phyloP scores from a whole-genome alignment of 495 filamentous ascomycete species.

The Penicillium coprophilum region DNA sequence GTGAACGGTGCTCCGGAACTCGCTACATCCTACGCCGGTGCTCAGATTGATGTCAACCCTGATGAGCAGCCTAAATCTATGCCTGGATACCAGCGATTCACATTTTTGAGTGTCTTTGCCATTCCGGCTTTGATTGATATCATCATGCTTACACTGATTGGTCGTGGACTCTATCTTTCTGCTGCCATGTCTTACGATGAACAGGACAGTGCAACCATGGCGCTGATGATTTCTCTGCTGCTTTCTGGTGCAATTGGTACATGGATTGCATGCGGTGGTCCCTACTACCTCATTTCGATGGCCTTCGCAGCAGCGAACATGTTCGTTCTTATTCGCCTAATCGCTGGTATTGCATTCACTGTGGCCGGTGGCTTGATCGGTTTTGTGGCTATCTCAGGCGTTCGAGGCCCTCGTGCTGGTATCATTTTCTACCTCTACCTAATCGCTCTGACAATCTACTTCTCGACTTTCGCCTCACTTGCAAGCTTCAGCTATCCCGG shows the following conservation, averaged over 20 bases:
- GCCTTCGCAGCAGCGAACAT: constrained; percentile 61
- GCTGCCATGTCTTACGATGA: constrained; percentile 52
- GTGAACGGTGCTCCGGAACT: constrained; percentile 50
- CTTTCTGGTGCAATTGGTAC: constrained; percentile 58
- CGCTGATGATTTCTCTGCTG: constrained; percentile 57
- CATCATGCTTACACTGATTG: constrained; percentile 54
- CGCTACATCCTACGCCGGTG: constrained; percentile 53
- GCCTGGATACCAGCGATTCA: constrained; percentile 53
- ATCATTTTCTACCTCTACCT: constrained; percentile 54
- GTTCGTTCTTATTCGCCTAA: constrained; percentile 57
- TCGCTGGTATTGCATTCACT: constrained; percentile 58
- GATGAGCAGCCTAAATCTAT: constrained; percentile 44
- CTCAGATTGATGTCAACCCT: constrained; percentile 57
- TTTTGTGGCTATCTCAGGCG: constrained; percentile 47
- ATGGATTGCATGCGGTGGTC: constrained; percentile 58
- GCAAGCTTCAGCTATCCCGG: constrained; percentile 59
- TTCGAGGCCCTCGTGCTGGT: constrained; percentile 39
- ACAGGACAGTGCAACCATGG: constrained; percentile 53
- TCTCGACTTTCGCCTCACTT: constrained; percentile 50
- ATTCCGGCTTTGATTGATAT: constrained; percentile 62
- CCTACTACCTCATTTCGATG: constrained; percentile 60
- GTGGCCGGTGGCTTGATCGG: constrained; percentile 48
- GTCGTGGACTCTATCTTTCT: constrained; percentile 58
- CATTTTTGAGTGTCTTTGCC: constrained; percentile 60
- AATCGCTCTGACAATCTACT: constrained; percentile 50